These are phyloP conservation scores for Termitomyces sp. DNA, from an alignment of 768 basidiomycete species.

Conservation along the genomic window DNA sequence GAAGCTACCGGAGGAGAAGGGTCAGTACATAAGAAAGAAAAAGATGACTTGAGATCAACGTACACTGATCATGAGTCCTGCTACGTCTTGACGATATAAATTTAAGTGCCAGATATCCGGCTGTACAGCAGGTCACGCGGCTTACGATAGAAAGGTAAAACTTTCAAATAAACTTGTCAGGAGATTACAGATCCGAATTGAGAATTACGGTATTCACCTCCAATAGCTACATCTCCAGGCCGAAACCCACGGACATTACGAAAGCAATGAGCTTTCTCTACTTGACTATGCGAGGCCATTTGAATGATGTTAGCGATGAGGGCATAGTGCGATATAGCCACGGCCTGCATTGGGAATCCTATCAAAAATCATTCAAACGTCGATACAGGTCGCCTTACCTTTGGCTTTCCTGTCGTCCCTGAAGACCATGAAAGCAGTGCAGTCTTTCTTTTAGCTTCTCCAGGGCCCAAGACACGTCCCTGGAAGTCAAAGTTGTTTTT, in stretches of 20 bases:
- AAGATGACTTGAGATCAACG: constrained; percentile 12
- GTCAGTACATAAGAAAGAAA: constrained; percentile 11
- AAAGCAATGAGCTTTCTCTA: constrained; percentile 18
- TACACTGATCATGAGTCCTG: constrained; percentile 51
- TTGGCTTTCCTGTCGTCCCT: constrained; percentile 64
- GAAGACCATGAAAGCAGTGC: constrained; percentile 64
- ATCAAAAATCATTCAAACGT: constrained; percentile 4
- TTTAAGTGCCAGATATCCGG: constrained; percentile 15
- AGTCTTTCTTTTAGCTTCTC: constrained; percentile 55
- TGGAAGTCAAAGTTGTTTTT: constrained; percentile 24
- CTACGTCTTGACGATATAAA: constrained; percentile 20
- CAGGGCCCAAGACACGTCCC: constrained; percentile 38
- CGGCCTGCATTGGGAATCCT: constrained; percentile 30
- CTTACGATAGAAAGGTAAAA: constrained; percentile 41
- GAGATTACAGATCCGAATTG: constrained; percentile 1
- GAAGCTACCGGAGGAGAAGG: constrained; percentile 33
- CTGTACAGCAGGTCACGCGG: constrained; percentile 27
- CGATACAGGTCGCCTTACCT: constrained; percentile 29
- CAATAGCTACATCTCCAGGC: constrained; percentile 45
- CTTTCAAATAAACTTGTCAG: constrained; percentile 16
- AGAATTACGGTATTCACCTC: constrained; percentile 19
- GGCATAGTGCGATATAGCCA: constrained; percentile 48
- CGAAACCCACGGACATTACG: constrained; percentile 29
- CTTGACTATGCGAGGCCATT: constrained; percentile 37
- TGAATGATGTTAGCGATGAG: constrained; percentile 54